phyloP scores from a whole-genome alignment of 352 stramenopile species.

The Phytophthora agathidicida region DNA sequence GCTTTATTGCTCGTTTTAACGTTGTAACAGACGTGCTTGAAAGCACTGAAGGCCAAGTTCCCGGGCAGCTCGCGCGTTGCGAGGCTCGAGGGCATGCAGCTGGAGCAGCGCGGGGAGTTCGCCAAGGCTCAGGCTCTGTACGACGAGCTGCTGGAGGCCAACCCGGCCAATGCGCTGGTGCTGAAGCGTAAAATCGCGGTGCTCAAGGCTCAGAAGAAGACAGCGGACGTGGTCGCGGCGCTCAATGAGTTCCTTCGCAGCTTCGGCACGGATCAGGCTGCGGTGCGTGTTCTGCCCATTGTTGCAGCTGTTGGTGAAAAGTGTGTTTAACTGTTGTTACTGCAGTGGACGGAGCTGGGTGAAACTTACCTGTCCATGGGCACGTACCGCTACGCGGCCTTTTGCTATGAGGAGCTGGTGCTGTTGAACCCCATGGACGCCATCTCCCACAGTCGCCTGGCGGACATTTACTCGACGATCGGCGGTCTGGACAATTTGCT shows the following conservation, averaged over 20 bases:
- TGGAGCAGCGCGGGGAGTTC: constrained; percentile 64
- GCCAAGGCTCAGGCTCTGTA: constrained; percentile 63
- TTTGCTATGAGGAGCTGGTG: constrained; percentile 80
- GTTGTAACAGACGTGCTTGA: constrained; percentile 34
- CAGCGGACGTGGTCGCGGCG: constrained; percentile 51
- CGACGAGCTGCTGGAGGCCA: constrained; percentile 58
- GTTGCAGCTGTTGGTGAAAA: background rate
- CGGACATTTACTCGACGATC: constrained; percentile 71
- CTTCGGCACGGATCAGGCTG: constrained; percentile 62
- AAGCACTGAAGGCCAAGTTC: constrained; percentile 63
- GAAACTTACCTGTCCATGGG: constrained; percentile 63
- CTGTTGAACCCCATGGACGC: constrained; percentile 73
- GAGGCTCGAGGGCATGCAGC: constrained; percentile 61
- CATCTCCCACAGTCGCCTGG: constrained; percentile 66
- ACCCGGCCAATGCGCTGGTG: constrained; percentile 64
- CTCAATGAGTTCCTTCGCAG: constrained; percentile 66
- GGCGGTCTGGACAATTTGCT: constrained; percentile 63
- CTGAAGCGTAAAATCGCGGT: constrained; percentile 72
- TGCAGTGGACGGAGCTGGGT: constrained; percentile 65
- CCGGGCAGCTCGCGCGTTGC: constrained; percentile 63
- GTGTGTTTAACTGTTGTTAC: background rate
- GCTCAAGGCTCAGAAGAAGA: constrained; percentile 71
- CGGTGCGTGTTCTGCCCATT: constrained; percentile 42
- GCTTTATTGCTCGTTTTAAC: background rate
- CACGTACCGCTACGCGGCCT: constrained; percentile 62